A percentile compares a stretch with the other conserved stretches of the same genome.
Evolutionary conservation across 1,139 yeast genomes (phyloP).

Genomic region (Suhomyces maxii): DNA sequence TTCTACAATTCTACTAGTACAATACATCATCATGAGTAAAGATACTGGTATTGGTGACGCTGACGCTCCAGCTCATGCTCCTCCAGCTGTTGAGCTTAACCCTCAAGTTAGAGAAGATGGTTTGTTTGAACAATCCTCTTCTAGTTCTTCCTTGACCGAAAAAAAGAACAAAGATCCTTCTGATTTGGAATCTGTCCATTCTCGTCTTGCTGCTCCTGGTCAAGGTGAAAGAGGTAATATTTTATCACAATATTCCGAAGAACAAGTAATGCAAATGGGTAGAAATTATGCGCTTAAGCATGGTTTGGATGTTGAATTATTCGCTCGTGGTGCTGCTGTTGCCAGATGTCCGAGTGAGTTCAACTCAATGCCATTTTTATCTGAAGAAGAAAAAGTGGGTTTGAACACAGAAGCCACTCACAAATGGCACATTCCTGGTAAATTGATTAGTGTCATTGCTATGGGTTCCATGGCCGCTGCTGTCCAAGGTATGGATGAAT

Average conservation of each 20-base stretch:
- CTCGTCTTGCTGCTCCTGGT: conserved; percentile 25
- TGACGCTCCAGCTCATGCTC: conserved; percentile 5
- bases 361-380: conserved; percentile 56
- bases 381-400: conserved; percentile 60
- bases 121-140: conserved; percentile 22
- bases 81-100: conserved; percentile 3
- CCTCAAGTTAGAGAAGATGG: conserved; percentile 16
- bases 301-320: conserved; percentile 62
- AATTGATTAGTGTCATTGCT: conserved; percentile 62
- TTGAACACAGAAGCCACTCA: conserved; percentile 61
- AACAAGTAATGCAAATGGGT: conserved; percentile 71
- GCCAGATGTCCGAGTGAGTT: conserved; percentile 66
- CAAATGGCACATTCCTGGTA: conserved; percentile 63
- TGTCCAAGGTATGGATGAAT: conserved; percentile 91
- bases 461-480: conserved; percentile 87
- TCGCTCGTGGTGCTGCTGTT: conserved; percentile 72
- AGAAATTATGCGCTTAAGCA: conserved; percentile 63
- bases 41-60: conserved; percentile 6
- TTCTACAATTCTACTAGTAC: not conserved
- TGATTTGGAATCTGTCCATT: conserved; percentile 28
- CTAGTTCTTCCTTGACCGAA: conserved; percentile 21
- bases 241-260: conserved; percentile 59
- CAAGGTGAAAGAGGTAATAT: conserved; percentile 50
- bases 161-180: conserved; percentile 19
- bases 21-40: conserved; percentile 3